Conservation (phyloP, 179 eudicot species). For the Corrigiola litoralis region DNA sequence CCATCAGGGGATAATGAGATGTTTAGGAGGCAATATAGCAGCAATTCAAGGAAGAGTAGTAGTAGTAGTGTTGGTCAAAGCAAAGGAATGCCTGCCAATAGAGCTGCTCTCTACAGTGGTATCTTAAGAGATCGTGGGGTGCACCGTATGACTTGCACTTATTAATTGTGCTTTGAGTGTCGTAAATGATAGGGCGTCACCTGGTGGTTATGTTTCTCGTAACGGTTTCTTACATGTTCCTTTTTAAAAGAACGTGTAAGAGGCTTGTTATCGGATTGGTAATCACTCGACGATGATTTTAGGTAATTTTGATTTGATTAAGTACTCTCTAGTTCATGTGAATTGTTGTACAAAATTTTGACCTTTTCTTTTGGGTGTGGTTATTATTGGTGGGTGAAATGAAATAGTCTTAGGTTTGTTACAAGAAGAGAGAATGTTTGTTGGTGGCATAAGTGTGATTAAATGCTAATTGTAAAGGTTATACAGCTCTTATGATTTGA, state of each 20-base stretch:
- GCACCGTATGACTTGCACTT: conserved; percentile 43
- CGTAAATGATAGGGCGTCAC: neutral
- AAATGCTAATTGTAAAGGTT: neutral
- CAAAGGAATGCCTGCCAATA: conserved; percentile 51
- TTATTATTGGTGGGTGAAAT: neutral
- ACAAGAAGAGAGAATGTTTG: neutral
- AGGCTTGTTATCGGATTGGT: neutral
- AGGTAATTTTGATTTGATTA: neutral
- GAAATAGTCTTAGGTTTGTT: neutral
- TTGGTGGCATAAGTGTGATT: neutral
- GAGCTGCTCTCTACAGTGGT: conserved; percentile 68
- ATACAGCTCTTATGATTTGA: neutral
- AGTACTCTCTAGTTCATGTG: neutral
- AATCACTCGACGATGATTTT: neutral
- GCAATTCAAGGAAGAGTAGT: conserved; percentile 10
- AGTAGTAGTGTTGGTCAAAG: conserved; percentile 1
- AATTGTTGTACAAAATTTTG: conserved; percentile 19
- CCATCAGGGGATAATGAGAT: conserved; percentile 58
- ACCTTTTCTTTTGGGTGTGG: neutral
- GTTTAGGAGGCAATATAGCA: conserved; percentile 37
- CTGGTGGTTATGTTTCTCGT: neutral
- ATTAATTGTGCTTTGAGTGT: conserved; percentile 25
- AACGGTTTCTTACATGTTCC: neutral
- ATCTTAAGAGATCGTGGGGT: conserved; percentile 54
- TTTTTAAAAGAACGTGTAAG: neutral